phyloP scores from a whole-genome alignment of 352 stramenopile genomes.

The Phytophthora ohioensis region DNA sequence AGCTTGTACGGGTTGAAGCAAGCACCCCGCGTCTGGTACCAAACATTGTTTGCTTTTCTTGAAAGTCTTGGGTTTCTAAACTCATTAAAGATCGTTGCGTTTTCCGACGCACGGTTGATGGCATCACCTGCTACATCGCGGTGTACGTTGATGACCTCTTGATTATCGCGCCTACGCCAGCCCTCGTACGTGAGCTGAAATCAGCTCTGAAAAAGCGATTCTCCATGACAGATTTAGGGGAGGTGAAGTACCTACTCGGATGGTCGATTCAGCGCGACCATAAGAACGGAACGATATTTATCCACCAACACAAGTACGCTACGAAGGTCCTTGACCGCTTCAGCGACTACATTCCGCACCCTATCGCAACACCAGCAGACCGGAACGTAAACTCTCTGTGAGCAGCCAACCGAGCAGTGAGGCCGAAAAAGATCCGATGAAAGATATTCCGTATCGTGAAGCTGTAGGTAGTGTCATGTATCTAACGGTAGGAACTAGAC shows the following conservation, averaged over 20 bases:
- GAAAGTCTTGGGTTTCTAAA: background rate
- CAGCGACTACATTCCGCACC: too few relatives aligned
- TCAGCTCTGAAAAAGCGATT: conserved; percentile 8
- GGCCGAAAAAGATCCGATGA: conserved; percentile 1
- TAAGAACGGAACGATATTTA: too few relatives aligned
- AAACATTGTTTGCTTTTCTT: too few relatives aligned
- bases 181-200: conserved; percentile 5
- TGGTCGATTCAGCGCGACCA: too few relatives aligned
- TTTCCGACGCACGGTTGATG: background rate
- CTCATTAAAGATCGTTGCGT: background rate
- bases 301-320: too few relatives aligned
- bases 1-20: too few relatives aligned
- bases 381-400: background rate
- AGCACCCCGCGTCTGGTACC: too few relatives aligned
- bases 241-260: too few relatives aligned
- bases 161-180: conserved; percentile 5
- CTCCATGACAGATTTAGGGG: conserved; percentile 2
- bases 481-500: conserved; percentile 1
- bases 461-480: conserved; percentile 6
- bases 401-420: background rate
- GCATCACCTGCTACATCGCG: background rate
- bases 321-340: too few relatives aligned
- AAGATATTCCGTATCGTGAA: background rate
- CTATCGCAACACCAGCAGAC: background rate
- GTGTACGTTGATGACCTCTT: conserved; percentile 4